Base-by-base conservation (phyloP, 768 basidiomycete genomes). In the Russula griseocarnosa region DNA sequence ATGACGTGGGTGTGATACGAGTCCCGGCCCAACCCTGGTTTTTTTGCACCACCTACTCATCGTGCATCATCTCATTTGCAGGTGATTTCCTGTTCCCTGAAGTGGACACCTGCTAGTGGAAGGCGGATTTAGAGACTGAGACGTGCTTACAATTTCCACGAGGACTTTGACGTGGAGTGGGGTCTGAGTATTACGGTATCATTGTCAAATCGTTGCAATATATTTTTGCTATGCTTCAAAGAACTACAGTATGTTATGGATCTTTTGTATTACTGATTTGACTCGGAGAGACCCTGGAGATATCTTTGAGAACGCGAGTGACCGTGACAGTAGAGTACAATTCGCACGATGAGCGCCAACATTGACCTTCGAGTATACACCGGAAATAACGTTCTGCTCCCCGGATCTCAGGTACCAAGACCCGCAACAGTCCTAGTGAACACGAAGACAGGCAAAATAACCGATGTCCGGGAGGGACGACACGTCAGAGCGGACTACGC, bases 381-480 rank as follows among this genome's bases (percentile, higher is more conserved):
- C 32, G 66, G 68, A 13, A 55, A 60, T 30, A 69, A 71, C 20
- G 74, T 76, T 46, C 47, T 74, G 4, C 67, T 75, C 18, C 71
- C 73, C 24, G 69, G 67, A 20, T 55, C 66, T 40, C 67, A 61
- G 36, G 61, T 62, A 36, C 70, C 73, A 9, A 60, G 51, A 22
- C 70, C 73, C 30, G 81, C 80, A 2, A 81, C 81, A 5, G 72
- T 83, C 67, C 73, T 79, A 53, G 73, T 80, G 26, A 76, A 79
- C 55, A 54, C 58, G 7, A 52, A 54, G 8, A 74, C 76, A 4
- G 81, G 82, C 24, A 76, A 75, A 71, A 80, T 84, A 69, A 58
- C 66, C 22, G 69, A 71, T 42, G 71, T 83, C 54, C 55, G 71
- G 49, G 60, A 44, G 46, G 69, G 68, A 18, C 64, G 65, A 46